These are phyloP conservation scores for Papiliotrema nemorosa DNA, from an alignment of 1,284 basidiomycete genomes.

Conservation along the genomic window DNA sequence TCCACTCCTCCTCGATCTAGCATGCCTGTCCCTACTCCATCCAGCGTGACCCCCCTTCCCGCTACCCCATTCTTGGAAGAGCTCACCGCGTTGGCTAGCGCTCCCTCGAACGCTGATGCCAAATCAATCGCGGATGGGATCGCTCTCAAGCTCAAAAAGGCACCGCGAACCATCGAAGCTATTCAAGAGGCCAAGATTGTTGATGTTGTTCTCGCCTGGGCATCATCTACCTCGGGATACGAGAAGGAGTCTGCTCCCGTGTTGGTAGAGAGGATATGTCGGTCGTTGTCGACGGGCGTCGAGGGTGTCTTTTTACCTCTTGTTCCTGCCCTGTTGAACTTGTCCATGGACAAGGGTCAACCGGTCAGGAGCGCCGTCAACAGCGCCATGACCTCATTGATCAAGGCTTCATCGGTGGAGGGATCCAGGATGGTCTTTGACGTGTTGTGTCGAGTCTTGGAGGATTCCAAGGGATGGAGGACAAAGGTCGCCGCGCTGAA, in stretches of 20 bases:
- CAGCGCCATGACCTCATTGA: slow-evolving; percentile 75
- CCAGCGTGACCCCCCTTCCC: slow-evolving; percentile 42
- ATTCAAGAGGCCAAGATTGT: slow-evolving; percentile 53
- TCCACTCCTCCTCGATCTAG: background rate
- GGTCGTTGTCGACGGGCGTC: slow-evolving; percentile 66
- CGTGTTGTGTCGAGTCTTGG: slow-evolving; percentile 67
- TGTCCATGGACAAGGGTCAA: slow-evolving; percentile 93
- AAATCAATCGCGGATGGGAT: slow-evolving; percentile 46
- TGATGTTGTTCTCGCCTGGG: slow-evolving; percentile 65
- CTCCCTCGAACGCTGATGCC: slow-evolving; percentile 43
- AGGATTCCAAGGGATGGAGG: slow-evolving; percentile 82
- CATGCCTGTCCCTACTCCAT: background rate
- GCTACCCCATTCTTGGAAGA: slow-evolving; percentile 34
- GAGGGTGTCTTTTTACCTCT: slow-evolving; percentile 80
- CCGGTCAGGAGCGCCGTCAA: slow-evolving; percentile 80
- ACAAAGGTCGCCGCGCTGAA: slow-evolving; percentile 93
- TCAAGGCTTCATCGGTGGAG: slow-evolving; percentile 81
- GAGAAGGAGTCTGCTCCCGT: slow-evolving; percentile 90
- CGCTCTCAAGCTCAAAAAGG: slow-evolving; percentile 39
- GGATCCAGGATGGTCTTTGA: slow-evolving; percentile 72
- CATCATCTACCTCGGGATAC: slow-evolving; percentile 80
- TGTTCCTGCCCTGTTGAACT: slow-evolving; percentile 74
- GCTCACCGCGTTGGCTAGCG: slow-evolving; percentile 37
- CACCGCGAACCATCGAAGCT: slow-evolving; percentile 38
- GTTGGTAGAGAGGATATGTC: slow-evolving; percentile 73